phyloP scores from a whole-genome alignment of 257 asterid genomes.

The Solanum infundibuliforme region DNA sequence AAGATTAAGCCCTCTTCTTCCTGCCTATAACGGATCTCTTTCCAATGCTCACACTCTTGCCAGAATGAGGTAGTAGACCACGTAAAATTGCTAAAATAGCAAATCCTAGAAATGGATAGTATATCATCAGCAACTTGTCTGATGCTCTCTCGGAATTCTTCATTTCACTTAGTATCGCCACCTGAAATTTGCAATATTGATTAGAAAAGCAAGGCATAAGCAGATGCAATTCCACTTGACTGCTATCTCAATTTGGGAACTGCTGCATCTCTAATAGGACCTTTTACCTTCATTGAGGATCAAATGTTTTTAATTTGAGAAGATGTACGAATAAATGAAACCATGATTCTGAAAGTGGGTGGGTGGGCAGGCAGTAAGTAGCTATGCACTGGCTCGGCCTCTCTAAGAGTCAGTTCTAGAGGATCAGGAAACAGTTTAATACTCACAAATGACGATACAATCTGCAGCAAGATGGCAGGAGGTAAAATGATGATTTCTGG shows the following conservation, averaged over 20 bases:
- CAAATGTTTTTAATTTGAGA: neutral
- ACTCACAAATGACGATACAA: neutral
- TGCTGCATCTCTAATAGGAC: neutral
- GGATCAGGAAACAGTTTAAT: neutral
- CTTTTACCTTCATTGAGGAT: neutral
- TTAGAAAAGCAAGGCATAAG: neutral
- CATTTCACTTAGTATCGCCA: slow-evolving; percentile 52
- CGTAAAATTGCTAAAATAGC: slow-evolving; percentile 57
- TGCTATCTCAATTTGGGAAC: neutral
- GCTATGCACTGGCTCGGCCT: neutral
- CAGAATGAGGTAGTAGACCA: slow-evolving; percentile 37
- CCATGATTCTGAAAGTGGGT: neutral
- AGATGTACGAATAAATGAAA: neutral
- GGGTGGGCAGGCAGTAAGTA: neutral
- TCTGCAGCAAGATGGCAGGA: neutral
- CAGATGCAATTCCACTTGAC: neutral
- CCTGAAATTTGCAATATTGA: slow-evolving; percentile 30
- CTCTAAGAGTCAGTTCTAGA: neutral
- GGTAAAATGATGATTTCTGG: neutral
- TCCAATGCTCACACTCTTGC: slow-evolving; percentile 30
- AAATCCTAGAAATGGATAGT: slow-evolving; percentile 61
- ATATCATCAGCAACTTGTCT: slow-evolving; percentile 42
- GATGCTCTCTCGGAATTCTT: slow-evolving; percentile 49
- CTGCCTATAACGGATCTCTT: slow-evolving; percentile 27
- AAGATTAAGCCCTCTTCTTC: slow-evolving; percentile 54